Percentiles rank a stretch among this genome's conserved stretches.
These are phyloP conservation scores for Populus deltoides DNA, from an alignment of 345 rosid genomes.

Conservation along the genomic window DNA sequence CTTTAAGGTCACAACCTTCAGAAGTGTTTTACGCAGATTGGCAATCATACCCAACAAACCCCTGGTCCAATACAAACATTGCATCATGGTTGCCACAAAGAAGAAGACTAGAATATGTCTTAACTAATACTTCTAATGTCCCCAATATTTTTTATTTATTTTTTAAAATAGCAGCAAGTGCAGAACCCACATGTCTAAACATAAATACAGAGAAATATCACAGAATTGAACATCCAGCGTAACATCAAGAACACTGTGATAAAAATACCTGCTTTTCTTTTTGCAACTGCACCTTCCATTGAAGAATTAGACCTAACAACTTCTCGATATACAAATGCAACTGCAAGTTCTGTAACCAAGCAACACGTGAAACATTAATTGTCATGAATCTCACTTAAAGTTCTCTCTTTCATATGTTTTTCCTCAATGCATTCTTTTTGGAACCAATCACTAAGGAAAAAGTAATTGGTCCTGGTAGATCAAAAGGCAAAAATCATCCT, in stretches of 20 bases:
- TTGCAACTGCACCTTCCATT: conserved; percentile 36
- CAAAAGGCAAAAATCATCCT: conserved; percentile 3
- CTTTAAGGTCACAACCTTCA: background rate
- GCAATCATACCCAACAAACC: background rate
- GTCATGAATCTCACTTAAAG: background rate
- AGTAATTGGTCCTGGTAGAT: too few relatives aligned
- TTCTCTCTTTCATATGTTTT: too few relatives aligned
- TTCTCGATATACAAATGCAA: conserved; percentile 87
- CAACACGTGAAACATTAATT: background rate
- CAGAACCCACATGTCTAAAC: background rate
- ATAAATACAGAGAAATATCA: background rate
- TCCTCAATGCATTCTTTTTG: too few relatives aligned
- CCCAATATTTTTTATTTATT: background rate
- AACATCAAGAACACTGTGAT: background rate
- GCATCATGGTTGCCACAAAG: background rate
- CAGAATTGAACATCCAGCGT: background rate
- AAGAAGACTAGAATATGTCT: background rate
- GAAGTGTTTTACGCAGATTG: background rate
- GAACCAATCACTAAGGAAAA: background rate
- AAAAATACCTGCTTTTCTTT: conserved; percentile 74
- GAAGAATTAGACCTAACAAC: conserved; percentile 32
- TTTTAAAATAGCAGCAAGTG: background rate
- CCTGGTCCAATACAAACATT: background rate
- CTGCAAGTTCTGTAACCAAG: conserved; percentile 59
- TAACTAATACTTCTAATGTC: background rate